Conservation (phyloP, 345 rosid species). For the Sonneratia alba region DNA sequence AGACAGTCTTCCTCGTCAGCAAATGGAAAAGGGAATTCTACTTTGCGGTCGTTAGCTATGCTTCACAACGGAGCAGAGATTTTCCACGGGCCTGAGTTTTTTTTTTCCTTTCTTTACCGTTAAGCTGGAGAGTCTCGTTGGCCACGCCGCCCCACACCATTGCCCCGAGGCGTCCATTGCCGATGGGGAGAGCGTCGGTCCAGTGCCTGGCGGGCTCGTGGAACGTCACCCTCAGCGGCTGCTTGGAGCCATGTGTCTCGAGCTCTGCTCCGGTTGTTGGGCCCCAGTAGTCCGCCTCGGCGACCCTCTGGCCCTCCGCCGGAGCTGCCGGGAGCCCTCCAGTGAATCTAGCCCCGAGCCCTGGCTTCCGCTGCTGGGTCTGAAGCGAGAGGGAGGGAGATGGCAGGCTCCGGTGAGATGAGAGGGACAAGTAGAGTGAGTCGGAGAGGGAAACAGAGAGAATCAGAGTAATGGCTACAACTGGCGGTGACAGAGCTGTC, state of each 20-base stretch:
- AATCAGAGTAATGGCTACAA: neutral
- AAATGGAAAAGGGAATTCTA: too few relatives aligned
- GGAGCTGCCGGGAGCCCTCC: neutral
- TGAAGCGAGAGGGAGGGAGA: neutral
- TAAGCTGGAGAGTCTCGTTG: constrained; percentile 64
- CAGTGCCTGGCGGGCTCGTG: constrained; percentile 61
- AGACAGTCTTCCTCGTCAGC: too few relatives aligned
- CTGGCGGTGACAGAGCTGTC: neutral
- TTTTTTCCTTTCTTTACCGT: constrained; percentile 32
- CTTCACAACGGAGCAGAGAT: too few relatives aligned
- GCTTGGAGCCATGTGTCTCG: constrained; percentile 16
- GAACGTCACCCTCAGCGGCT: constrained; percentile 54
- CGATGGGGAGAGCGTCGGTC: constrained; percentile 93
- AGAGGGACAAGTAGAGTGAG: neutral
- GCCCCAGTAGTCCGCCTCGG: constrained; percentile 38
- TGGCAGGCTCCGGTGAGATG: neutral
- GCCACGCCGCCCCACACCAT: constrained; percentile 84
- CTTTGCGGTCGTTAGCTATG: too few relatives aligned
- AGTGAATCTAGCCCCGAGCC: neutral
- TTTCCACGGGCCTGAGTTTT: too few relatives aligned
- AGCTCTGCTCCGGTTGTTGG: neutral
- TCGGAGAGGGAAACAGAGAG: neutral
- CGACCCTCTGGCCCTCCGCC: constrained; percentile 21
- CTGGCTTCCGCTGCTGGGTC: neutral
- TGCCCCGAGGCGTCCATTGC: constrained; percentile 91